Base-by-base conservation (phyloP, 352 stramenopile genomes). In the Pythium apleroticum region DNA sequence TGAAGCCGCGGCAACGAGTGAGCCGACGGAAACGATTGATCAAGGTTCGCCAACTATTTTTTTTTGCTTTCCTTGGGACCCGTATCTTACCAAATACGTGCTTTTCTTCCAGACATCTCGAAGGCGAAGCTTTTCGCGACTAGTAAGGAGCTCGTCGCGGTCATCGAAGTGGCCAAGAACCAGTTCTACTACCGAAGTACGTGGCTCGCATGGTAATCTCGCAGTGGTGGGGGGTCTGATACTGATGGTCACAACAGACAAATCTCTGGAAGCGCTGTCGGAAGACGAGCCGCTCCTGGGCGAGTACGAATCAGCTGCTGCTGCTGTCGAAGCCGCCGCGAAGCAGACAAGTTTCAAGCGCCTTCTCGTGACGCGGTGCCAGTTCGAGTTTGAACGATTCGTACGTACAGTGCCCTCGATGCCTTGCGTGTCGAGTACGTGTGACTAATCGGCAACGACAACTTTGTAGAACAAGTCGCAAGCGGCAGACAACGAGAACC, bases 361-460 rank as follows among this genome's bases (percentile, higher is more conserved):
- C 8, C 70, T 96, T 27, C 72, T 96, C 10, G 81, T 96, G 11
- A 84, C 76, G 10, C 77, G 82, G 15, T 96, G 86, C 69, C 88
- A 96, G 63, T 45, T 74, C 37, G 85, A 93, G 65, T 96, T 96
- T 56, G 86, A 96, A 48, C 93, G 89, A 70, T 78, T 73, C 61
- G 81, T 88, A 73, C 27, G 63, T 35, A 14, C 20, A 24, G 4
- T 35, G 28, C n/a, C n/a, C n/a, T n/a, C n/a, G 17, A 37, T 30
- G 22, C 4, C 19, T 27, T 31, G 4, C 5, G 10, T 14, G 8
- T 19, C 10, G 15, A 24, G 6, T 15, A 43, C 3, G 3, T 46
- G 31, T 65, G 10, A 2, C 45, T 55, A 22, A 52, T 45, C 33
- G 37, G 20, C 4, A 37, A 52, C 43, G 17, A 41, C 11, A 4